Evolutionary conservation across 805 yeast species (phyloP), one percentile per base, ranked within the genome.

Genomic region (Scheffersomyces spartinae): DNA sequence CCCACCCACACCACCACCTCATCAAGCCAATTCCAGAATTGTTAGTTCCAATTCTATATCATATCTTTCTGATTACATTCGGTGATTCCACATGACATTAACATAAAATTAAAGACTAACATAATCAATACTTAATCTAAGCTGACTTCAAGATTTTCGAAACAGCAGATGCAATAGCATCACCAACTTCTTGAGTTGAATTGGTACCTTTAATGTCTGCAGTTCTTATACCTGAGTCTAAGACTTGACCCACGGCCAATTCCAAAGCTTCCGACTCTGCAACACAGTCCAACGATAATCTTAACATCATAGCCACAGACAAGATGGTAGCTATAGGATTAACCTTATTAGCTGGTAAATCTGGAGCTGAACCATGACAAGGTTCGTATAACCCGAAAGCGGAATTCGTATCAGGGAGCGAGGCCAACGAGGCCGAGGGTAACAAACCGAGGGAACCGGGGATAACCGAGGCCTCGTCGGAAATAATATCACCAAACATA

Each of bases 351-450:
- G 59, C 63, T 26, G 77, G 75, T 48, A 88, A 72, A 54, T 88
- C 98, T 26, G 98, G 98, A 18, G 98, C 98, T 24, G 95, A 79
- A 24, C 98, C 98, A 52, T 88, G 98, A 49, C 96, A 88, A 39
- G 98, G 97, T 62, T 91, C 98, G 52, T 91, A 91, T 37, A 91
- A 65, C 31, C 98, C 98, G 49, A 91, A 86, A 1, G 97, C 97
- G 26, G 69, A 63, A 66, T 86, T 86, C 20, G 88, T 73, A 55
- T 88, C 95, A 27, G 98, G 98, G 48, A 91, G 68, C n/a, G 96
- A 84, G 3, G 96, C 91, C 47, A 91, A 71, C 12, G 97, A 88
- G 3, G 98, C 93, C 29, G 95, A 83, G 26, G 98, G 98, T 38
- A 91, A 69, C 39, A 91, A 70, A 33, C 98, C 98, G 35, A 91